Conservation (phyloP, 176 grass and related monocot genomes). For the Urochloa ruziziensis region DNA sequence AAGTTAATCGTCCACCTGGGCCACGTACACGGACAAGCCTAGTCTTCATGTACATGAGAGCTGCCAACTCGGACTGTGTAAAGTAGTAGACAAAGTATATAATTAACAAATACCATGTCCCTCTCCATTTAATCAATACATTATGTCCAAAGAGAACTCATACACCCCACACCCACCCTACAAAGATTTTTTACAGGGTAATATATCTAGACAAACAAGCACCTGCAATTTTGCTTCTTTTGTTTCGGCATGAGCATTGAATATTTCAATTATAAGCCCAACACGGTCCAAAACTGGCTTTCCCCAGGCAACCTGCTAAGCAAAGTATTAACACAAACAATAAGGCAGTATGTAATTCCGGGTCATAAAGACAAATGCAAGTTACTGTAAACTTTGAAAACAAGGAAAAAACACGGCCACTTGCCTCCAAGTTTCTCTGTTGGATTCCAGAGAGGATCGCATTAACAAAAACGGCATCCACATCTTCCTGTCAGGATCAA, state of each 20-base stretch:
- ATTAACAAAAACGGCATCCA: slow-evolving; percentile 96
- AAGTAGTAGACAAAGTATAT: slow-evolving; percentile 31
- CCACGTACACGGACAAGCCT: slow-evolving; percentile 89
- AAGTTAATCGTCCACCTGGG: slow-evolving; percentile 78
- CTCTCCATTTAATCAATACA: slow-evolving; percentile 21
- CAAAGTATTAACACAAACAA: slow-evolving; percentile 26
- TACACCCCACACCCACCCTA: background rate
- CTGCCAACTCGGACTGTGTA: slow-evolving; percentile 85
- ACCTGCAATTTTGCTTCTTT: slow-evolving; percentile 99
- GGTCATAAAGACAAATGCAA: slow-evolving; percentile 1
- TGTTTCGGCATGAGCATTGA: slow-evolving; percentile 96
- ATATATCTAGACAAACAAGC: slow-evolving; percentile 20
- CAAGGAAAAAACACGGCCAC: background rate
- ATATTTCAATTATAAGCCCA: slow-evolving; percentile 97
- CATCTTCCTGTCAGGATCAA: slow-evolving; percentile 53
- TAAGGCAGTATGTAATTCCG: background rate
- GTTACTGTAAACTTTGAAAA: background rate
- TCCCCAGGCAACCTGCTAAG: slow-evolving; percentile 62
- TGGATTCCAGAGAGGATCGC: slow-evolving; percentile 88
- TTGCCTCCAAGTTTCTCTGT: slow-evolving; percentile 93
- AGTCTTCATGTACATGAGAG: slow-evolving; percentile 93
- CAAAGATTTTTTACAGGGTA: background rate
- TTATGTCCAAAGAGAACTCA: background rate
- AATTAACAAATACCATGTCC: slow-evolving; percentile 15
- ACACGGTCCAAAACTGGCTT: slow-evolving; percentile 90